A percentile compares a stretch with the other conserved stretches of the same genome.
These are phyloP conservation scores for Babesia divergens DNA, from an alignment of 169 alveolate species.

Conservation along the genomic window DNA sequence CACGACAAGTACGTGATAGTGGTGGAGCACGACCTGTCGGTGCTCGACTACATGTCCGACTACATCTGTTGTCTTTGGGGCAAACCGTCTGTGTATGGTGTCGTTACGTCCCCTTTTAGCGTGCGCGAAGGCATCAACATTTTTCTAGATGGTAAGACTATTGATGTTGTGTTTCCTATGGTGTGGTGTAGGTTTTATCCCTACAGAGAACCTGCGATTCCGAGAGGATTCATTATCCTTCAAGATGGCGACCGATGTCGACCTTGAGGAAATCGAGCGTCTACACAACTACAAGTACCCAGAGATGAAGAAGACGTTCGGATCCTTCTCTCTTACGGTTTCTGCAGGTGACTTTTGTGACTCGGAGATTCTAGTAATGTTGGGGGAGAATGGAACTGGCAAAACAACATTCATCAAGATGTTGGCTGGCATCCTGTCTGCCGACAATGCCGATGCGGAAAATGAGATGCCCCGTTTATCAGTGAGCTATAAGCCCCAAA, in stretches of 20 bases:
- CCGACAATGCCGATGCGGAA: conserved; percentile 87
- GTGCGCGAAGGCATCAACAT: conserved; percentile 98
- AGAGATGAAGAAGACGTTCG: conserved; percentile 82
- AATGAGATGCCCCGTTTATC: conserved; percentile 86
- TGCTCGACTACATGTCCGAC: conserved; percentile 97
- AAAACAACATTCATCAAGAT: conserved; percentile 97
- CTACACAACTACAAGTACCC: conserved; percentile 79
- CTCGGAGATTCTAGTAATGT: conserved; percentile 95
- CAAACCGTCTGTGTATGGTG: conserved; percentile 99
- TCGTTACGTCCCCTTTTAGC: conserved; percentile 98
- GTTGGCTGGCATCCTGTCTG: conserved; percentile 92
- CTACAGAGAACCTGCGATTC: conserved; percentile 98
- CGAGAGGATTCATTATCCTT: conserved; percentile 95
- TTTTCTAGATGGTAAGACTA: conserved; percentile 88
- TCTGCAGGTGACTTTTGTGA: conserved; percentile 91
- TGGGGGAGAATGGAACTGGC: conserved; percentile 99
- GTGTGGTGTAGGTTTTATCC: conserved; percentile 86
- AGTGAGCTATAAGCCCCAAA: conserved; percentile 97
- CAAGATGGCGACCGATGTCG: conserved; percentile 77
- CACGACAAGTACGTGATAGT: conserved; percentile 93
- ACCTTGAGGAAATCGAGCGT: conserved; percentile 71
- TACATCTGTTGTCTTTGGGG: conserved; percentile 99
- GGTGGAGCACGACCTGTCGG: conserved; percentile 99
- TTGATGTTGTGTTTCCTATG: neutral
- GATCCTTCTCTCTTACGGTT: conserved; percentile 83